These are phyloP conservation scores for Talaromyces amestolkiae DNA, from an alignment of 2,329 filamentous ascomycete genomes.

Conservation along the genomic window DNA sequence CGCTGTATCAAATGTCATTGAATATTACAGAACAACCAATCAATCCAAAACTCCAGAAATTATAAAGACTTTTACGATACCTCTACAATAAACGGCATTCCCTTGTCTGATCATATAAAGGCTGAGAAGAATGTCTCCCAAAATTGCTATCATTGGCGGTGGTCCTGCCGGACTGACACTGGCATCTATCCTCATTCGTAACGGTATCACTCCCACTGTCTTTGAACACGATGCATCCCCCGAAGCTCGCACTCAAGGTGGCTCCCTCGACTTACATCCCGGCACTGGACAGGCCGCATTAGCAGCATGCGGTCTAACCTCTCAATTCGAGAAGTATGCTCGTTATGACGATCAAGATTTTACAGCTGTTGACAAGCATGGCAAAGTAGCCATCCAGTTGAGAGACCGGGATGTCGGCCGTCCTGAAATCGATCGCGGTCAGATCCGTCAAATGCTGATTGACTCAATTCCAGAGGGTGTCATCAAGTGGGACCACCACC, in stretches of 20 bases:
- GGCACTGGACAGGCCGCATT: slow-evolving; percentile 27
- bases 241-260: slow-evolving; percentile 26
- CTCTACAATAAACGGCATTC: not conserved
- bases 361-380: slow-evolving; percentile 23
- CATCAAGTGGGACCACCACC: slow-evolving; percentile 27
- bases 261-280: slow-evolving; percentile 30
- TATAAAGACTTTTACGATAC: not conserved
- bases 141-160: slow-evolving; percentile 25
- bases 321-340: slow-evolving; percentile 26
- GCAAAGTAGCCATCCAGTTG: slow-evolving; percentile 19
- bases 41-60: not conserved
- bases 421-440: slow-evolving; percentile 30
- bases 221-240: slow-evolving; percentile 34
- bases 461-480: slow-evolving; percentile 24
- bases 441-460: slow-evolving; percentile 27
- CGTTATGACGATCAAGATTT: slow-evolving; percentile 25
- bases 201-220: slow-evolving; percentile 21
- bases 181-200: slow-evolving; percentile 19
- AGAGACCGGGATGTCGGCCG: slow-evolving; percentile 16
- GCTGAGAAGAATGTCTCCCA: slow-evolving; percentile 9
- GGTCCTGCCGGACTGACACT: slow-evolving; percentile 23
- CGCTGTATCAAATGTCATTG: not conserved
- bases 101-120: not conserved
- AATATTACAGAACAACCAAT: not conserved
- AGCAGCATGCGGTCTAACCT: slow-evolving; percentile 25